Evolutionary conservation across 169 alveolate genomes (phyloP).

Genomic region (Plasmodium reichenowi): DNA sequence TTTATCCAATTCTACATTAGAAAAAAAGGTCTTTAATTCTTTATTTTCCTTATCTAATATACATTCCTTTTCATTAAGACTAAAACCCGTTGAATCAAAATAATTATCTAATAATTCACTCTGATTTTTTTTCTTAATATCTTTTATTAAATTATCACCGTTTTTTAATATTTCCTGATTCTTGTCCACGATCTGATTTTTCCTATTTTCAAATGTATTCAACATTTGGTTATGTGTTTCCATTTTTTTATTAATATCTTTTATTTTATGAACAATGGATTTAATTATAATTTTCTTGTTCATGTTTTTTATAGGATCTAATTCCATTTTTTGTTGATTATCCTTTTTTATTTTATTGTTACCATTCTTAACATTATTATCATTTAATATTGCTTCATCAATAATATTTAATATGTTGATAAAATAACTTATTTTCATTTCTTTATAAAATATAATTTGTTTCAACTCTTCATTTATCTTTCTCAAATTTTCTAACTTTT

Average conservation of each 20-base stretch:
- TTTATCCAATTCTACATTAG: conserved; percentile 10
- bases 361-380: not conserved
- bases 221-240: conserved; percentile 2
- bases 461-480: conserved; percentile 29
- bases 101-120: conserved; percentile 26
- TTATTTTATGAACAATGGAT: conserved; percentile 62
- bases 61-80: conserved; percentile 15
- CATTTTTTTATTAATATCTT: conserved; percentile 54
- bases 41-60: conserved; percentile 8
- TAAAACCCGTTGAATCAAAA: conserved; percentile 25
- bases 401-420: conserved; percentile 34
- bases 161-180: not conserved
- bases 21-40: conserved; percentile 21
- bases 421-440: conserved; percentile 56
- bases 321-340: not conserved
- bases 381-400: conserved; percentile 41
- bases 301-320: conserved; percentile 54
- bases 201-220: not conserved
- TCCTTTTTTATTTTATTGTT: not conserved
- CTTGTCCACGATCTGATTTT: not conserved
- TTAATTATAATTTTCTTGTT: conserved; percentile 73
- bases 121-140: not conserved
- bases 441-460: conserved; percentile 45
- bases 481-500: conserved; percentile 27
- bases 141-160: not conserved